Percentiles rank a stretch among this genome's conserved stretches.
These are phyloP conservation scores for Myrica gale DNA, from an alignment of 306 rosid genomes.

Conservation along the genomic window DNA sequence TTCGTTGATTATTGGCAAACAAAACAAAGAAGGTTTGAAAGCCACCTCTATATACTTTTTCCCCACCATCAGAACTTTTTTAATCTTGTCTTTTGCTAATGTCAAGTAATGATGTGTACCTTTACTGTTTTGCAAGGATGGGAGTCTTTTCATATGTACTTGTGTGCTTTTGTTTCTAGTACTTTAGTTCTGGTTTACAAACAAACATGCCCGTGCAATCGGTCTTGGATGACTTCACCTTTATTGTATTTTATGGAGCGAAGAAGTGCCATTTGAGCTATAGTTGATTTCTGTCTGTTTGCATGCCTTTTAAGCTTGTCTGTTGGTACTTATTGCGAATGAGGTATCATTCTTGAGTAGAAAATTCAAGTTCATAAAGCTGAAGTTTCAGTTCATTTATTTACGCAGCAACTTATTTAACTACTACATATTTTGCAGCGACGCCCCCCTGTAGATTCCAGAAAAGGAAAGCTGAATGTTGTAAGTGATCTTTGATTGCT, in stretches of 20 bases:
- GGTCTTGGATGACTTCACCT: not conserved
- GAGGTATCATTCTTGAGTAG: not conserved
- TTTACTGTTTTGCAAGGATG: not conserved
- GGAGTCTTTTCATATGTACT: not conserved
- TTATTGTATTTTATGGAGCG: not conserved
- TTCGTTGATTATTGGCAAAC: not conserved
- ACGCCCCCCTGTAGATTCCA: conserved; percentile 79
- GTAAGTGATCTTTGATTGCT: conserved; percentile 51
- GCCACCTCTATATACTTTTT: not conserved
- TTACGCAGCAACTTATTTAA: conserved; percentile 23
- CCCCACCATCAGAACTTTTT: not conserved
- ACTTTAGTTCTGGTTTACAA: not conserved
- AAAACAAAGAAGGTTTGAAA: not conserved
- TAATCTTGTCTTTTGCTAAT: not conserved
- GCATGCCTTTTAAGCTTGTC: not conserved
- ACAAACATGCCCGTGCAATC: not conserved
- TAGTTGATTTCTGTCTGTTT: not conserved
- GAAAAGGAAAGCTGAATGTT: conserved; percentile 76
- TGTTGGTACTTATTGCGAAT: not conserved
- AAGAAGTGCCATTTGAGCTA: not conserved
- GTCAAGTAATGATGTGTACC: not conserved
- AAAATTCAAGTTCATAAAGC: not conserved
- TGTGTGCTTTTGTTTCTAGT: not conserved
- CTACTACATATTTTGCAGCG: conserved; percentile 66
- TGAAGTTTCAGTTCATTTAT: conserved; percentile 17